Evolutionary conservation across 345 rosid genomes (phyloP).

Genomic region (Aegle marmelos): DNA sequence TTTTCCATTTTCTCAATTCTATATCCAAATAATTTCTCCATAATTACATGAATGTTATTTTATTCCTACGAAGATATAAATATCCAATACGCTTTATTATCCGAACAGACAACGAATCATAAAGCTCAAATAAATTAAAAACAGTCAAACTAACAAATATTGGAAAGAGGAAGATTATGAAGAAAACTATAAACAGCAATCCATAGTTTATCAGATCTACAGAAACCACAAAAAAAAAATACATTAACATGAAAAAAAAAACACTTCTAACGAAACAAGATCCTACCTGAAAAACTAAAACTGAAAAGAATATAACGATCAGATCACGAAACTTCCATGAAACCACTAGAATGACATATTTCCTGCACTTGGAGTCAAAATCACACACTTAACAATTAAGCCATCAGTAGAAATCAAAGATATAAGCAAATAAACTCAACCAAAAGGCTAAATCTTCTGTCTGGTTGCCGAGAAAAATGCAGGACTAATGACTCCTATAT

Average conservation of each 20-base stretch:
- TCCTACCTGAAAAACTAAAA: not conserved
- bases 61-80: not conserved
- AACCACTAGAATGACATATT: not conserved
- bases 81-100: not conserved
- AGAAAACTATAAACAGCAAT: not conserved
- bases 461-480: not conserved
- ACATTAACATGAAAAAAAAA: not conserved
- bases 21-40: not conserved
- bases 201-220: conserved; percentile 1
- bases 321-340: conserved; percentile 1
- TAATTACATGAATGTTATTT: not conserved
- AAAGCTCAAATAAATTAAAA: not conserved
- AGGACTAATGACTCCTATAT: not conserved
- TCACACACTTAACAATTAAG: not conserved
- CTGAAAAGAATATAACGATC: not conserved
- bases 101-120: not conserved
- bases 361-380: not conserved
- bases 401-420: not conserved
- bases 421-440: not conserved
- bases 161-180: not conserved
- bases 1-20: not conserved
- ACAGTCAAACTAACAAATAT: not conserved
- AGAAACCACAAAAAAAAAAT: not conserved
- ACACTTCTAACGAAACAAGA: not conserved
- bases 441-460: not conserved